These are phyloP conservation scores for Parsonsia alboflavescens DNA, from an alignment of 257 asterid genomes.

Conservation along the genomic window DNA sequence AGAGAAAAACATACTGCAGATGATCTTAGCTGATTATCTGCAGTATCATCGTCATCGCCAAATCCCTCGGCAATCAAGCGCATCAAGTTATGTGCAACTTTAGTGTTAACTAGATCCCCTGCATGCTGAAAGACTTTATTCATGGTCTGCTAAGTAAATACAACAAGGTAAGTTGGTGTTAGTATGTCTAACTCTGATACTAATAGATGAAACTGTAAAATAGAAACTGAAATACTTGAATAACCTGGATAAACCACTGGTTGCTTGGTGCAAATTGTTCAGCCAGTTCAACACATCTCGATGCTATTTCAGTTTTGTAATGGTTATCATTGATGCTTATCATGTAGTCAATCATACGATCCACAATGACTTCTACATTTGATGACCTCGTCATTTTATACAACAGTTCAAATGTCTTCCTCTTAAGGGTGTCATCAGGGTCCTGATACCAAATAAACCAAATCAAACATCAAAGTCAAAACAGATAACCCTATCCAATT, in stretches of 20 bases:
- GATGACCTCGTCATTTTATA: slow-evolving; percentile 98
- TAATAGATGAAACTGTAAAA: slow-evolving; percentile 17
- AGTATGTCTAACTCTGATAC: slow-evolving; percentile 5
- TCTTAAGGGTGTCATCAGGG: slow-evolving; percentile 96
- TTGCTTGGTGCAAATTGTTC: slow-evolving; percentile 99
- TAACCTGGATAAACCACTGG: slow-evolving; percentile 97
- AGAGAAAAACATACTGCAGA: slow-evolving; percentile 77
- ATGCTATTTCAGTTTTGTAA: slow-evolving; percentile 97
- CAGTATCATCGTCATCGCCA: slow-evolving; percentile 80
- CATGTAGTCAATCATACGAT: slow-evolving; percentile 95
- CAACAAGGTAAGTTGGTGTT: slow-evolving; percentile 17
- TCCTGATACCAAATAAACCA: slow-evolving; percentile 52
- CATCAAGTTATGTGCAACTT: slow-evolving; percentile 97
- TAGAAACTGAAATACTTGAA: slow-evolving; percentile 13
- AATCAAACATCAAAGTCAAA: slow-evolving; percentile 13
- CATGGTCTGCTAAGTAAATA: slow-evolving; percentile 68
- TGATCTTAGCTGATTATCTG: slow-evolving; percentile 87
- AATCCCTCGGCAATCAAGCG: slow-evolving; percentile 94
- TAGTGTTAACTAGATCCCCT: slow-evolving; percentile 83
- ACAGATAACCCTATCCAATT: background rate
- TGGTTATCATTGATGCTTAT: slow-evolving; percentile 83
- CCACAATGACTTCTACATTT: slow-evolving; percentile 96
- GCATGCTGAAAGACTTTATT: slow-evolving; percentile 98
- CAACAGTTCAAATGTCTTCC: slow-evolving; percentile 93
- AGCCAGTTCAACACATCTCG: slow-evolving; percentile 97